Percentiles rank a stretch among this genome's conserved stretches.
Conservation (phyloP, 192 early-diverging fungal genomes). For the Backusella macrospora region DNA sequence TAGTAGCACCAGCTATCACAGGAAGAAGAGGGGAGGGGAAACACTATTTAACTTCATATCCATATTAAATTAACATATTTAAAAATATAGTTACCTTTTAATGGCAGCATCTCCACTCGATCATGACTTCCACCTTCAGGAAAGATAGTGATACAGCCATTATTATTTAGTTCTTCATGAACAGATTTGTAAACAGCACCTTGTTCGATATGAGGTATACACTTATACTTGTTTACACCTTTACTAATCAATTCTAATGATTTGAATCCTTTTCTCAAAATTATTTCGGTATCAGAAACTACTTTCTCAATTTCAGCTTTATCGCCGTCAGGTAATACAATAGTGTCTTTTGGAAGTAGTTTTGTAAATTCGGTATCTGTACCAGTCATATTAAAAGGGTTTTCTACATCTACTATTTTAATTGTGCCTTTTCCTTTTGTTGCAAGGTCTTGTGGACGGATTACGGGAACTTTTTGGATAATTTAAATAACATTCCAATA, state of each 20-base stretch:
- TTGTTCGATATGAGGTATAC: constrained; percentile 88
- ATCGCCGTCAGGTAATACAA: constrained; percentile 63
- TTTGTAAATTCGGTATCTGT: constrained; percentile 69
- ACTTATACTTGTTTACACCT: constrained; percentile 63
- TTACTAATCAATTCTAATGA: constrained; percentile 54
- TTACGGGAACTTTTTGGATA: constrained; percentile 77
- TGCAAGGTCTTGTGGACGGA: constrained; percentile 88
- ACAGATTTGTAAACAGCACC: constrained; percentile 82
- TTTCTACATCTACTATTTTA: constrained; percentile 59
- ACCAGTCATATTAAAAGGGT: constrained; percentile 70
- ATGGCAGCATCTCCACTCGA: constrained; percentile 90
- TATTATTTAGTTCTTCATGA: constrained; percentile 68
- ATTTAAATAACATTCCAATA: constrained; percentile 5
- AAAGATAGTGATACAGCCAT: constrained; percentile 91
- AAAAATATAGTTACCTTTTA: constrained; percentile 67
- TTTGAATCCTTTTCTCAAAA: constrained; percentile 75
- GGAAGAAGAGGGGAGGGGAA: constrained; percentile 6
- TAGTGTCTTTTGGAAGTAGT: constrained; percentile 58
- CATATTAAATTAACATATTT: background rate
- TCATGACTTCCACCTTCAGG: constrained; percentile 98
- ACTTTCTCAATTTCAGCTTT: constrained; percentile 72
- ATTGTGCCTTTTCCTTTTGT: constrained; percentile 71
- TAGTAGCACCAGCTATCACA: constrained; percentile 66
- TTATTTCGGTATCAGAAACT: constrained; percentile 78
- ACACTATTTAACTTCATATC: background rate